phyloP scores from a whole-genome alignment of 2,329 filamentous ascomycete genomes.

The Hypoxylon sp. region DNA sequence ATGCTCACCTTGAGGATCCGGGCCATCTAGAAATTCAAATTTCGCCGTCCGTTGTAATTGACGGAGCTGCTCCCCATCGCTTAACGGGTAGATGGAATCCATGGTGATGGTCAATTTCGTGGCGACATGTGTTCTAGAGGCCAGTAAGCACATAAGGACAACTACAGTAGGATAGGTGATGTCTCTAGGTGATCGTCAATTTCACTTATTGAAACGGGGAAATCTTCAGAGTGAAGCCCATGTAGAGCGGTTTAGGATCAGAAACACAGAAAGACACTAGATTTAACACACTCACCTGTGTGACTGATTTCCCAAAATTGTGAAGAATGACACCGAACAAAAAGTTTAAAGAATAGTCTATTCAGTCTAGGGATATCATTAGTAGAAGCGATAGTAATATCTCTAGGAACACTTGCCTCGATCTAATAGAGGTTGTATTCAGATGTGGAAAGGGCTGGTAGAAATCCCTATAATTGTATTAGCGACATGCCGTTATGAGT shows the following conservation, averaged over 20 bases:
- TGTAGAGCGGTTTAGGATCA: neutral
- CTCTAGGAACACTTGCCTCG: neutral
- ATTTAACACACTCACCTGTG: neutral
- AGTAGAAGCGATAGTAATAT: neutral
- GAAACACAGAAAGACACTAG: neutral
- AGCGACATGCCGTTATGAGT: neutral
- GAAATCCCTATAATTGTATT: conserved; percentile 7
- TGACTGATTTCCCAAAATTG: neutral
- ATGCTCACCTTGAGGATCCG: conserved; percentile 30
- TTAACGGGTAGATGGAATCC: conserved; percentile 10
- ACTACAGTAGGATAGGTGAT: neutral
- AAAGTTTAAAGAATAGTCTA: conserved; percentile 2
- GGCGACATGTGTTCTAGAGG: conserved; percentile 8
- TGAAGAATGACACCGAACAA: neutral
- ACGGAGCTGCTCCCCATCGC: conserved; percentile 25
- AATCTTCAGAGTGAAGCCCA: neutral
- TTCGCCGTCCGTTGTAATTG: conserved; percentile 24
- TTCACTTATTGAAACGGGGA: neutral
- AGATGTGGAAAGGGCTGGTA: conserved; percentile 1
- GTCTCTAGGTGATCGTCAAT: neutral
- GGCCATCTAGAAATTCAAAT: conserved; percentile 7
- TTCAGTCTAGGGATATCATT: conserved; percentile 7
- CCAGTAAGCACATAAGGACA: neutral
- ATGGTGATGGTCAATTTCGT: conserved; percentile 12
- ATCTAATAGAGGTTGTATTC: neutral